Conservation (phyloP, 2,329 filamentous ascomycete species). For the Penicillium sp. region DNA sequence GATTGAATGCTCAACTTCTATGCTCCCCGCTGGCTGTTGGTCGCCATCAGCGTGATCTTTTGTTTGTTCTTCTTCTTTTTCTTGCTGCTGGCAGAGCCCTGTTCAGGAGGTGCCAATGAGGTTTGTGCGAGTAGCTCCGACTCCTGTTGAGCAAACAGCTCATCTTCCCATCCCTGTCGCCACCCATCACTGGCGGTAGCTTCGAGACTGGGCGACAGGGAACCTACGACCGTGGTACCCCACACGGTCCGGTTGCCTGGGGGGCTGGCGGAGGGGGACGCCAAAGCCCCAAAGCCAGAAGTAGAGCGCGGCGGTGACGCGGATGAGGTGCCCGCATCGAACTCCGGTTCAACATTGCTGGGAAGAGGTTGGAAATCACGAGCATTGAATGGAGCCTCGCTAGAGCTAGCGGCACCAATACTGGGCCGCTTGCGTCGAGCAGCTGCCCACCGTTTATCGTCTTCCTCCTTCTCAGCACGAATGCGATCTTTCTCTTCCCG, state of each 20-base stretch:
- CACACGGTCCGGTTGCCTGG: slow-evolving; percentile 78
- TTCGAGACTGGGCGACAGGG: slow-evolving; percentile 58
- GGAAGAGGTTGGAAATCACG: slow-evolving; percentile 68
- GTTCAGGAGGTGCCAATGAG: slow-evolving; percentile 30
- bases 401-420: slow-evolving; percentile 38
- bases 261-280: slow-evolving; percentile 79
- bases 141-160: slow-evolving; percentile 66
- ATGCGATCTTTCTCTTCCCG: slow-evolving; percentile 84
- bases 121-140: slow-evolving; percentile 52
- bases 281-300: slow-evolving; percentile 56
- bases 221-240: slow-evolving; percentile 74
- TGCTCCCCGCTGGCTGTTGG: slow-evolving; percentile 60
- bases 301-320: slow-evolving; percentile 45
- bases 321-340: slow-evolving; percentile 37
- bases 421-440: slow-evolving; percentile 63
- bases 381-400: slow-evolving; percentile 53
- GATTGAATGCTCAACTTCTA: slow-evolving; percentile 28
- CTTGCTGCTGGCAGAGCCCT: slow-evolving; percentile 44
- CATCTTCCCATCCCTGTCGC: slow-evolving; percentile 79
- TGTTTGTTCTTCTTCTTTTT: slow-evolving; percentile 68
- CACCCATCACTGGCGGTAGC: slow-evolving; percentile 71
- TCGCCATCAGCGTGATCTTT: slow-evolving; percentile 70
- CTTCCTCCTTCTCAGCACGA: slow-evolving; percentile 77
- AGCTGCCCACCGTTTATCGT: slow-evolving; percentile 67
- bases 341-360: slow-evolving; percentile 32